These are phyloP conservation scores for Tardiomyces depauwii DNA, from an alignment of 1,139 yeast species.

Conservation along the genomic window DNA sequence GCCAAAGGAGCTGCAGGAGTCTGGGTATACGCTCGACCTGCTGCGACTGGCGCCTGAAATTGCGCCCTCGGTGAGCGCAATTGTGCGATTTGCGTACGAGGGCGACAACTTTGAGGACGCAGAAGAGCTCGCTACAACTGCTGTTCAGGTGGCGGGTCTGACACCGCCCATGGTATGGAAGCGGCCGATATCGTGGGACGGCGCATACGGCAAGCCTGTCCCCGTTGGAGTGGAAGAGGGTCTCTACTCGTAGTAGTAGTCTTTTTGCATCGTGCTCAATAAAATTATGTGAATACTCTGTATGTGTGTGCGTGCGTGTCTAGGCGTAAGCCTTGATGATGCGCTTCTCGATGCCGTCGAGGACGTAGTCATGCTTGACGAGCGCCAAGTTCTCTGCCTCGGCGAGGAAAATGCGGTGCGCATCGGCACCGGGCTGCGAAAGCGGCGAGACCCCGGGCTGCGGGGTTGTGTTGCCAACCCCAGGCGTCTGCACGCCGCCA, in stretches of 20 bases:
- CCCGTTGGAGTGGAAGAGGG: constrained; percentile 72
- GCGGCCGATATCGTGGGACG: constrained; percentile 71
- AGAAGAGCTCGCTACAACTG: constrained; percentile 36
- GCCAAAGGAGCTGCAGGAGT: not conserved
- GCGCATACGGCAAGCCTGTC: constrained; percentile 68
- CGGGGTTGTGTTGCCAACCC: constrained; percentile 4
- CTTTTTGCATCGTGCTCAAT: not conserved
- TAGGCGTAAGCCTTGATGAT: constrained; percentile 27
- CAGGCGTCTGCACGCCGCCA: constrained; percentile 21
- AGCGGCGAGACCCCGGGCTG: constrained; percentile 17
- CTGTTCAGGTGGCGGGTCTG: constrained; percentile 24
- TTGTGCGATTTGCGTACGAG: constrained; percentile 55
- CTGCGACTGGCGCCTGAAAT: constrained; percentile 6
- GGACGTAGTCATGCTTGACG: constrained; percentile 44
- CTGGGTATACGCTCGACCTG: constrained; percentile 9
- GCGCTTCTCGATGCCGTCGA: constrained; percentile 57
- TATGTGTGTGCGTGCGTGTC: not conserved
- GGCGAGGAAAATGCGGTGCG: constrained; percentile 45
- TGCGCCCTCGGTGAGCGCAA: constrained; percentile 5
- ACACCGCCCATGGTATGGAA: constrained; percentile 25
- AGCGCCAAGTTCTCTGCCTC: constrained; percentile 75
- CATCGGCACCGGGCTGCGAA: constrained; percentile 37
- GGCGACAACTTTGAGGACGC: constrained; percentile 85
- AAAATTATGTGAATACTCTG: not conserved
- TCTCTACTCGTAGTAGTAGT: constrained; percentile 45